Base-by-base conservation (phyloP, 164 flowering plant genomes). In the Nelumbo lutea region DNA sequence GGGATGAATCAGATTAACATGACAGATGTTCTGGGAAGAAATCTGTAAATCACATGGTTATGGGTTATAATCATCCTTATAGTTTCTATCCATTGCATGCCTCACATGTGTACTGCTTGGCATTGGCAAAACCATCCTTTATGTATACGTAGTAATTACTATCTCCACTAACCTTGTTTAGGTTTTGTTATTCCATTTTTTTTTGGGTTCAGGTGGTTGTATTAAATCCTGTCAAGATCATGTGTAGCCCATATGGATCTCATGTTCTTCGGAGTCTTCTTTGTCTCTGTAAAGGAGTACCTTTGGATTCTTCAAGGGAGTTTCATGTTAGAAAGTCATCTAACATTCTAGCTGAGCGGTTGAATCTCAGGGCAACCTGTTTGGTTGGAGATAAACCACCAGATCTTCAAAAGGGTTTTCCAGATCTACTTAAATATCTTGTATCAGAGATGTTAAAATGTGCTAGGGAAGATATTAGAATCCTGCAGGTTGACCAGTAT, bases 211-310 rank as follows among this genome's bases (percentile, higher is more conserved):
- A 94, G 98, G 91, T 73, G 69, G 80, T 91, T 65, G 82, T 74
- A 38, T 78, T 6, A n/a, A 84, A 79, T 63, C 79, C 92, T 71
- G 78, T 81, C 65, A 83, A 81, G 50, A 63, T 95, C 67, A 88
- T 91, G 94, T 85, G 87, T 80, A 82, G 83, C 70, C 78, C 87
- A 69, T 77, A 91, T 82, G 97, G 97, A 42, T 95, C 97, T 67
- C 98, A 95, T 83, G 97, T 91, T 73, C 86, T 95, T 58, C 88
- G 98, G 8, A 90, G 94, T 74, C 87, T 95, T 81, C 89, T 95
- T 68, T 91, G 90, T 77, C 87, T 91, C 57, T 90, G 88, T 70
- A 85, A 85, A 84, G 98, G 98, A 75, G 81, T 80, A 42, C 72
- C 90, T 7, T 65, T 85, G 42, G 85, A 90, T 67, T 83, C 86